Evolutionary conservation across 1,284 basidiomycete genomes (phyloP), one percentile per base, ranked within the genome.

Genomic region (Ganoderma lucidum): DNA sequence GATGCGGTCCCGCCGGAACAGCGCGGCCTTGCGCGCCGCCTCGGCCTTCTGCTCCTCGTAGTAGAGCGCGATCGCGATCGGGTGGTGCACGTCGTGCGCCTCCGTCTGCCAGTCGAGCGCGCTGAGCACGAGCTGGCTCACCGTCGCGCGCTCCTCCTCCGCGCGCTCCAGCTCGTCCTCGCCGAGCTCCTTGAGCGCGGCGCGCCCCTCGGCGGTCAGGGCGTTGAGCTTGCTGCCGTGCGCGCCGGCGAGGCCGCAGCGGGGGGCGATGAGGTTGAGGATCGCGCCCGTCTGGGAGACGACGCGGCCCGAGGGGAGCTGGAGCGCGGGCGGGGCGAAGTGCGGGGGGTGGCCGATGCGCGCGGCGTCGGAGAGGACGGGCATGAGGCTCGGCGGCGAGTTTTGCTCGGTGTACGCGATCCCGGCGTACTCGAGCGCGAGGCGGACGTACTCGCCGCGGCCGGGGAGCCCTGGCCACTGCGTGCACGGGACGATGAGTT

Each of bases 31-130:
- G 37, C 72, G 66, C n/a, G 77, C 71, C 2, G 75, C 75, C 66
- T 76, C 77, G 0, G 74, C 71, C 69, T 82, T 83, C 76, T 87
- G 86, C n/a, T 87, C 83, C 69, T 87, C 85, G 80, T 88, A 86
- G 77, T 83, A 84, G 28, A 78, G 70, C 23, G 66, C 70, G 5
- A 64, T 56, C 12, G 80, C 77, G 62, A 84, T 72, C 0, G 84
- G 83, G 71, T 84, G 84, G 72, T 84, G 83, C 23, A 77, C 69
- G 69, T 79, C 73, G 71, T 80, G 79, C 64, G 73, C 75, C 78
- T 87, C 86, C 72, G 82, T 82, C 76, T 76, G 76, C 51, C 84
- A 70, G 73, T 87, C 86, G 62, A 81, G 63, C 68, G 81, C 79
- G 8, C 86, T 87, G 23, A 84, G 74, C 17, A 81, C 78, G 17